These are phyloP conservation scores for Wickerhamomyces sydowiorum DNA, from an alignment of 805 yeast genomes.

Conservation along the genomic window DNA sequence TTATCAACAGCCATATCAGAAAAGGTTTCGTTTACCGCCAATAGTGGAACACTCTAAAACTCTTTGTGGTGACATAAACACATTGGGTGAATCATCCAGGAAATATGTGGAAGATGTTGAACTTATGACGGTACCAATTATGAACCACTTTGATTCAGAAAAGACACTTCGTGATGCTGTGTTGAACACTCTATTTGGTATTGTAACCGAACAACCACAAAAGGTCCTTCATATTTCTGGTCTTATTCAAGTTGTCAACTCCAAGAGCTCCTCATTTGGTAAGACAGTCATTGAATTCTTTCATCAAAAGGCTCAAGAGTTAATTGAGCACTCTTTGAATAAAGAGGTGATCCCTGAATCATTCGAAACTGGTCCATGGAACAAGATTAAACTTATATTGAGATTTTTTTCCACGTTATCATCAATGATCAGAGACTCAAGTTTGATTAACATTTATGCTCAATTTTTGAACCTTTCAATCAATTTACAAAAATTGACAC, in stretches of 20 bases:
- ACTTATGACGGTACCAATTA: constrained; percentile 61
- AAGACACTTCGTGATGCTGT: constrained; percentile 54
- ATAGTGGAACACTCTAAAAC: constrained; percentile 40
- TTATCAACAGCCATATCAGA: constrained; percentile 17
- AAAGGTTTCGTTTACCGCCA: constrained; percentile 34
- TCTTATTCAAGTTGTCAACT: constrained; percentile 59
- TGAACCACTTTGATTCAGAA: constrained; percentile 58
- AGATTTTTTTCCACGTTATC: constrained; percentile 65
- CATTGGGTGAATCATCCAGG: constrained; percentile 48
- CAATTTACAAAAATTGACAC: constrained; percentile 39
- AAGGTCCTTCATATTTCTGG: constrained; percentile 71
- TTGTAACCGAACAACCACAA: constrained; percentile 85
- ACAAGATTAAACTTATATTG: constrained; percentile 60
- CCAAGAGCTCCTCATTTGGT: constrained; percentile 60
- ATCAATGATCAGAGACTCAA: constrained; percentile 53
- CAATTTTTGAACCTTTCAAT: constrained; percentile 52
- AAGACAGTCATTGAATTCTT: constrained; percentile 63
- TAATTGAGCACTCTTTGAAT: constrained; percentile 34
- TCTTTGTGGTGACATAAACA: constrained; percentile 45
- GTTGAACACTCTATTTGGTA: constrained; percentile 59
- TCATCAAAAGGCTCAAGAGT: constrained; percentile 55
- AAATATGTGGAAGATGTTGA: constrained; percentile 57
- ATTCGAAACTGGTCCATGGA: constrained; percentile 54
- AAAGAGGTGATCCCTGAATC: constrained; percentile 23
- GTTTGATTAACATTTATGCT: constrained; percentile 40